Evolutionary conservation across 2,329 filamentous ascomycete species (phyloP).

Genomic region (Lachnellula occidentalis): DNA sequence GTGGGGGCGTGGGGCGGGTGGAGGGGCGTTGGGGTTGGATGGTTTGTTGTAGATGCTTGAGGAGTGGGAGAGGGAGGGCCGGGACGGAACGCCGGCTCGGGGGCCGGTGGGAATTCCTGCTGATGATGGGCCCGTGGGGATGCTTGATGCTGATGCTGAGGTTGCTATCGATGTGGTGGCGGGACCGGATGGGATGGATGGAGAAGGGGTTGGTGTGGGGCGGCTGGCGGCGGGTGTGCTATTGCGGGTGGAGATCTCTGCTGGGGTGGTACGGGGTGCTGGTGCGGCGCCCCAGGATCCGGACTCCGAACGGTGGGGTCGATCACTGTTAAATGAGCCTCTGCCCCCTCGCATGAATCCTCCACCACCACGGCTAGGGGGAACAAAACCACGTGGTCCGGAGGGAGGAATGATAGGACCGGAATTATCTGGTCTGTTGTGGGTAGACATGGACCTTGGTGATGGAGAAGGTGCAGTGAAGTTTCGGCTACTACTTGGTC

Average conservation of each 20-base stretch:
- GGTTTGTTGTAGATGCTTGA: conserved; percentile 21
- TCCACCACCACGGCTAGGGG: conserved; percentile 21
- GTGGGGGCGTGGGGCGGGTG: conserved; percentile 26
- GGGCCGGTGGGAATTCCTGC: too few species aligned
- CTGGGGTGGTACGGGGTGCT: conserved; percentile 17
- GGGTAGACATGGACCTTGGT: conserved; percentile 15
- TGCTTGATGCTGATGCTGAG: conserved; percentile 26
- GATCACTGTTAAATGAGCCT: conserved; percentile 27
- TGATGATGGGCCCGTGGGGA: conserved; percentile 27
- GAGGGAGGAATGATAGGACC: conserved; percentile 25
- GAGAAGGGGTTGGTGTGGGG: conserved; percentile 23
- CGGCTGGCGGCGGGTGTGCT: conserved; percentile 17
- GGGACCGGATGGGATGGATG: conserved; percentile 22
- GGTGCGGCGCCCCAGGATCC: conserved; percentile 27
- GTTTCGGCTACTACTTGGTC: conserved; percentile 27
- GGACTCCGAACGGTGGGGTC: conserved; percentile 23
- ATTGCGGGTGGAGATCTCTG: conserved; percentile 12
- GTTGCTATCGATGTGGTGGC: conserved; percentile 21
- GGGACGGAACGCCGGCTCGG: conserved; percentile 25
- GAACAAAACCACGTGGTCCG: conserved; percentile 31
- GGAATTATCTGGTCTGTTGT: conserved; percentile 19
- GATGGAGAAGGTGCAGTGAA: conserved; percentile 24
- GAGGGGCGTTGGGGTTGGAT: conserved; percentile 6
- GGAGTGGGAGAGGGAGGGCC: conserved; percentile 24
- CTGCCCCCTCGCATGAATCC: conserved; percentile 27